A percentile compares a stretch with the other conserved stretches of the same genome.
phyloP scores from a whole-genome alignment of 768 basidiomycete species.

The Tricholoma matsutake region DNA sequence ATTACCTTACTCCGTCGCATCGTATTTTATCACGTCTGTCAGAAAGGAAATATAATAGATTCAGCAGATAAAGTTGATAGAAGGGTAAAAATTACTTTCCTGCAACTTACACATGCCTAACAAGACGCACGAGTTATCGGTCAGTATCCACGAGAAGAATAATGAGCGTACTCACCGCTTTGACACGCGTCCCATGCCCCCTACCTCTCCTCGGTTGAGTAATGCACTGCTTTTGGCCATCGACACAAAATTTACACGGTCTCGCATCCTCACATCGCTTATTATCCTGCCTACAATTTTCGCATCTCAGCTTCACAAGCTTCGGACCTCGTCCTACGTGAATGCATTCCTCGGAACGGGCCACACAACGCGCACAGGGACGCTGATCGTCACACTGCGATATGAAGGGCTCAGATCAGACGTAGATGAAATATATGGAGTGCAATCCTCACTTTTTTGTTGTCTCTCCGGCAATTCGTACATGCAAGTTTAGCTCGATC shows the following conservation, averaged over 20 bases:
- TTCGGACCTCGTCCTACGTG: slow-evolving; percentile 57
- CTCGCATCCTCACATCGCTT: slow-evolving; percentile 58
- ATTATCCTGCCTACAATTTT: slow-evolving; percentile 52
- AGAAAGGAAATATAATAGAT: slow-evolving; percentile 3
- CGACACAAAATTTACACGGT: slow-evolving; percentile 52
- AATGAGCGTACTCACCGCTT: slow-evolving; percentile 42
- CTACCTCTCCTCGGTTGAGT: slow-evolving; percentile 49
- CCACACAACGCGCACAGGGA: slow-evolving; percentile 58
- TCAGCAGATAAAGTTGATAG: slow-evolving; percentile 9
- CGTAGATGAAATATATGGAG: slow-evolving; percentile 2
- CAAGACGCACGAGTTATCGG: slow-evolving; percentile 8
- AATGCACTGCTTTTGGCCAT: slow-evolving; percentile 45
- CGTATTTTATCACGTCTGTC: slow-evolving; percentile 59
- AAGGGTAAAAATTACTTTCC: slow-evolving; percentile 32
- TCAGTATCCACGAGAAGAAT: slow-evolving; percentile 7
- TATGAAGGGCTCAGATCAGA: slow-evolving; percentile 5
- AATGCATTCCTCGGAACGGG: slow-evolving; percentile 52
- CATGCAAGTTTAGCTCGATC: slow-evolving; percentile 61
- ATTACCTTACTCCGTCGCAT: slow-evolving; percentile 56
- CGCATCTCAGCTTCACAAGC: slow-evolving; percentile 57
- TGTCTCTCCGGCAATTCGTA: slow-evolving; percentile 57
- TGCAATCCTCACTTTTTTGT: slow-evolving; percentile 50
- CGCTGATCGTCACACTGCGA: slow-evolving; percentile 59
- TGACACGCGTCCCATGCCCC: slow-evolving; percentile 59
- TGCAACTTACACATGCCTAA: slow-evolving; percentile 61